phyloP scores from a whole-genome alignment of 192 early-diverging fungal species.

The Funneliformis geosporum region DNA sequence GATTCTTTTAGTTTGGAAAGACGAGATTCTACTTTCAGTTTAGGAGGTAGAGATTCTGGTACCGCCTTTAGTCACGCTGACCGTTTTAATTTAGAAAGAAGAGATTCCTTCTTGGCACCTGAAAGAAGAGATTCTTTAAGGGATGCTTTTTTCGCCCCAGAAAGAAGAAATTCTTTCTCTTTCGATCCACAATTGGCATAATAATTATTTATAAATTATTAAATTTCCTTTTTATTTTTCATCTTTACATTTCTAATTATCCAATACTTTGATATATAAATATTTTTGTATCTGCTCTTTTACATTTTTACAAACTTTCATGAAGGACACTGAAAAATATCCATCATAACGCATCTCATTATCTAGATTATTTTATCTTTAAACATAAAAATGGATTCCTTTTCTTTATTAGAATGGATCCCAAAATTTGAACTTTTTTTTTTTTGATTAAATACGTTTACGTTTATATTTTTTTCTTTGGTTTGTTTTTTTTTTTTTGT shows the following conservation, averaged over 20 bases:
- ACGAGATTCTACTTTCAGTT: conserved; percentile 27
- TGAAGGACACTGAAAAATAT: conserved; percentile 32
- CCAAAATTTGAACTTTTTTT: conserved; percentile 36
- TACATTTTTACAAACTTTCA: conserved; percentile 8
- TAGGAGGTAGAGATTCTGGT: conserved; percentile 12
- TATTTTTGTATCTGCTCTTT: background rate
- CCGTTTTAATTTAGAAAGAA: conserved; percentile 28
- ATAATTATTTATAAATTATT: background rate
- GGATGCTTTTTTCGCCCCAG: background rate
- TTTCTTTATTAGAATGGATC: background rate
- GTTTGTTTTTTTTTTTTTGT: background rate
- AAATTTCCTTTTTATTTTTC: background rate
- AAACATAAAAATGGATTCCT: background rate
- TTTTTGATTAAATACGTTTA: conserved; percentile 9
- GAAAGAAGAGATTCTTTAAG: conserved; percentile 30
- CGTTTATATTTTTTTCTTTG: background rate
- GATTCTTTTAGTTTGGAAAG: conserved; percentile 32
- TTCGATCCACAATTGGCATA: conserved; percentile 33
- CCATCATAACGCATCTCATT: conserved; percentile 36
- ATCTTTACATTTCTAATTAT: background rate
- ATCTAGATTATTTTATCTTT: background rate
- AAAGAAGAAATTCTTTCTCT: conserved; percentile 26
- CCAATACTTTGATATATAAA: background rate
- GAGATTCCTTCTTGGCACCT: conserved; percentile 4
- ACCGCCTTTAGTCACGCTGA: background rate